These are phyloP conservation scores for Monilinia fructicola DNA, from an alignment of 2,329 filamentous ascomycete genomes.

Conservation along the genomic window DNA sequence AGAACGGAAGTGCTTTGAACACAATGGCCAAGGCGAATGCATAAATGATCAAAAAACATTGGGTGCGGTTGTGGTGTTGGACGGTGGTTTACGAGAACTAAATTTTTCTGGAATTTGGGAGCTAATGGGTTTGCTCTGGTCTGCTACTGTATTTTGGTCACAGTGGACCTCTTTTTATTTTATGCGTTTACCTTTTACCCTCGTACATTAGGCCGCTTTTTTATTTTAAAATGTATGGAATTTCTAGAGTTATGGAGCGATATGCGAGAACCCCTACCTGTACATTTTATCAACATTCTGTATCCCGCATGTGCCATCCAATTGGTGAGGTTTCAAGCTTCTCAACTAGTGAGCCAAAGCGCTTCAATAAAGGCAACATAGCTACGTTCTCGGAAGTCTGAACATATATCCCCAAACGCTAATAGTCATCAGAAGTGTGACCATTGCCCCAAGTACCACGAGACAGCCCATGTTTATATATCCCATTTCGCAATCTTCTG, in stretches of 20 bases:
- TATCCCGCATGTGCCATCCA: no score
- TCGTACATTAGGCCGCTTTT: conserved; percentile 23
- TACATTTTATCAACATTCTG: no score
- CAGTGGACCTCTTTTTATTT: conserved; percentile 20
- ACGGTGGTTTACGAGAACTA: conserved; percentile 18
- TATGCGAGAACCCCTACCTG: no score
- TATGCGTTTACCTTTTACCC: conserved; percentile 20
- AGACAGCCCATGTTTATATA: no score
- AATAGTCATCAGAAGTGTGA: no score
- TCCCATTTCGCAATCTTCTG: no score
- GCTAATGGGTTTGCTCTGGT: conserved; percentile 21
- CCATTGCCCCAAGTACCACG: no score
- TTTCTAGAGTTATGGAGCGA: background rate
- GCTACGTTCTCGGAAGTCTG: no score
- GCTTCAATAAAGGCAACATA: no score
- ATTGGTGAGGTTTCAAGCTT: no score
- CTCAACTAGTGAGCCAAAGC: no score
- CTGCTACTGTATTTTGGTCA: conserved; percentile 25
- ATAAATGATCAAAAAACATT: conserved; percentile 20
- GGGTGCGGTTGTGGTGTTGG: conserved; percentile 17
- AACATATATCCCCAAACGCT: no score
- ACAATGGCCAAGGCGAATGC: conserved; percentile 80
- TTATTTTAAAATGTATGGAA: conserved; percentile 22
- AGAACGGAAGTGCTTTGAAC: conserved; percentile 95
- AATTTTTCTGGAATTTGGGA: conserved; percentile 19